These are phyloP conservation scores for Carex arenaria DNA, from an alignment of 202 grass and related monocot species.

Conservation along the genomic window DNA sequence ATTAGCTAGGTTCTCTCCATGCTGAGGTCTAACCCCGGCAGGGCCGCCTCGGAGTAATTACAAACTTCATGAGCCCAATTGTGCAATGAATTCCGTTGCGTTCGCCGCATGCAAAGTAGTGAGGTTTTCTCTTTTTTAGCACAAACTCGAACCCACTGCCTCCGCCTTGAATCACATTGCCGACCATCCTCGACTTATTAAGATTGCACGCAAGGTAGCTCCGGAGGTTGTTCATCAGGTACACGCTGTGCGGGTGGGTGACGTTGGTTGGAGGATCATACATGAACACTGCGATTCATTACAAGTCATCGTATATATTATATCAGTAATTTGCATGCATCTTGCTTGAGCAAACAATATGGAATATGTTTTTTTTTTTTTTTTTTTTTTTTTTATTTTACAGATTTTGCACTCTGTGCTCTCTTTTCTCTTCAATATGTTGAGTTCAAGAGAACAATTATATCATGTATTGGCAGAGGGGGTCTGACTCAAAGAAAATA, in stretches of 20 bases:
- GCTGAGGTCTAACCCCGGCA: slow-evolving; percentile 21
- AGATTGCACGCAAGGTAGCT: slow-evolving; percentile 71
- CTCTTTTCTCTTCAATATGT: background rate
- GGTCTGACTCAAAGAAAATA: background rate
- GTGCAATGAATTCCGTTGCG: slow-evolving; percentile 66
- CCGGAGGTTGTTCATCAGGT: slow-evolving; percentile 50
- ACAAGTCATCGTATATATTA: background rate
- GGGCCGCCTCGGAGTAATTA: slow-evolving; percentile 53
- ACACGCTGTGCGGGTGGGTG: slow-evolving; percentile 73
- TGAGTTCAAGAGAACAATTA: background rate
- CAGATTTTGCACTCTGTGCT: background rate
- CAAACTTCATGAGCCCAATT: slow-evolving; percentile 78
- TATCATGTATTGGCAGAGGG: no score
- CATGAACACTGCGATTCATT: slow-evolving; percentile 60
- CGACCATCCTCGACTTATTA: slow-evolving; percentile 69
- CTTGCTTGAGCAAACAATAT: background rate
- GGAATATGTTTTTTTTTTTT: background rate
- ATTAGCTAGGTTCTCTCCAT: no score
- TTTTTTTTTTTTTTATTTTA: background rate
- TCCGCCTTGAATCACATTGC: slow-evolving; percentile 52
- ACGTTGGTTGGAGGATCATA: slow-evolving; percentile 82
- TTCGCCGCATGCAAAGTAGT: slow-evolving; percentile 95
- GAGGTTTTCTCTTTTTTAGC: slow-evolving; percentile 63
- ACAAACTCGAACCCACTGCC: slow-evolving; percentile 65
- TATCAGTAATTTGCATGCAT: background rate